These are phyloP conservation scores for Didymosphaeria variabile DNA, from an alignment of 2,329 filamentous ascomycete species.

Conservation along the genomic window DNA sequence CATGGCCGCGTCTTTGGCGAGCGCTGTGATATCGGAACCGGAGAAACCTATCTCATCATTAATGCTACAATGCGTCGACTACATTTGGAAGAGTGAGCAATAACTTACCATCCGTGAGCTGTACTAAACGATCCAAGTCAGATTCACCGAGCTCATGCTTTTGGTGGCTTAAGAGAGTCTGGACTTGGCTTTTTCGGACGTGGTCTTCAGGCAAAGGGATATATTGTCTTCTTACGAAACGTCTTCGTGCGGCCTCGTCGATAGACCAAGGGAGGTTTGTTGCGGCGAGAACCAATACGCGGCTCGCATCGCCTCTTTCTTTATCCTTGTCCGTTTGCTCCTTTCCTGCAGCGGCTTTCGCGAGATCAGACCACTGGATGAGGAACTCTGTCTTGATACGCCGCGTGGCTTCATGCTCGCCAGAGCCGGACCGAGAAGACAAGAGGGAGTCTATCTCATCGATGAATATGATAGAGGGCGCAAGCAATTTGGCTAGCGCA, in stretches of 20 bases:
- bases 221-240: conserved; percentile 94
- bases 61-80: neutral
- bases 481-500: conserved; percentile 83
- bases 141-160: conserved; percentile 78
- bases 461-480: conserved; percentile 96
- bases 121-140: conserved; percentile 79
- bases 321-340: conserved; percentile 73
- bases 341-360: conserved; percentile 87
- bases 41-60: conserved; percentile 78
- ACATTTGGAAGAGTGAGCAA: neutral
- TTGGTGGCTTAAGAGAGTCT: conserved; percentile 83
- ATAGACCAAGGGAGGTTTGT: conserved; percentile 98
- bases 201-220: conserved; percentile 90
- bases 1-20: conserved; percentile 98
- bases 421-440: conserved; percentile 80
- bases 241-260: conserved; percentile 88
- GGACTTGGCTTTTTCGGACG: conserved; percentile 81
- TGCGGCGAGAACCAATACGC: conserved; percentile 91
- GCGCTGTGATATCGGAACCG: conserved; percentile 93
- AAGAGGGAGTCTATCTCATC: conserved; percentile 97
- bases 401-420: conserved; percentile 91
- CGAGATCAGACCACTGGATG: conserved; percentile 95
- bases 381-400: conserved; percentile 98
- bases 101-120: conserved; percentile 79
- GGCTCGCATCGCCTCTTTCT: conserved; percentile 79